Percentiles rank a stretch among this genome's conserved stretches.
Conservation (phyloP, 495 filamentous ascomycete genomes). For the Neurospora africana region DNA sequence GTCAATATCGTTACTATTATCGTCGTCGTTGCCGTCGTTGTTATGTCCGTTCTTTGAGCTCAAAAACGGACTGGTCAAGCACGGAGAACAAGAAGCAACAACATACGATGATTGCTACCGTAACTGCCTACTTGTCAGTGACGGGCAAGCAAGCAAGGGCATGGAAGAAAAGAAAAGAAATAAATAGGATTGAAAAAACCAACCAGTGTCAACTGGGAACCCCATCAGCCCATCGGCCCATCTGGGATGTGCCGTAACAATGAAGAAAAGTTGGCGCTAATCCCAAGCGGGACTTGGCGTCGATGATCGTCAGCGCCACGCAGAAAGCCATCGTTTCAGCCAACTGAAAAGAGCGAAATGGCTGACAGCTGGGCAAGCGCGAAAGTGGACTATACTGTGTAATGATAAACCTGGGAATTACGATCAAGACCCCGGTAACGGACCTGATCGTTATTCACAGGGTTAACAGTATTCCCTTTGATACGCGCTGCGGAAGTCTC, state of each 20-base stretch:
- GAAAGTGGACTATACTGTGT: background rate
- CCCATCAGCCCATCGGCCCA: background rate
- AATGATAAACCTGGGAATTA: too few species aligned
- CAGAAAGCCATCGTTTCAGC: constrained; percentile 12
- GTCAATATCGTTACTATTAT: background rate
- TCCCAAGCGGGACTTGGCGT: constrained; percentile 6
- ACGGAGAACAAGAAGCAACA: background rate
- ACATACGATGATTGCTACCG: background rate
- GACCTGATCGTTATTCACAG: too few species aligned
- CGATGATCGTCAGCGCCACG: constrained; percentile 19
- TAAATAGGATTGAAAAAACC: background rate
- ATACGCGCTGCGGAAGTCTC: background rate
- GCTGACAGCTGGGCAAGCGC: background rate
- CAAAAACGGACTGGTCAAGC: background rate
- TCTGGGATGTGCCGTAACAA: background rate
- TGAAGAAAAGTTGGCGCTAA: background rate
- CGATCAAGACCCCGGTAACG: too few species aligned
- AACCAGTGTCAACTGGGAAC: background rate
- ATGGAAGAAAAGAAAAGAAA: background rate
- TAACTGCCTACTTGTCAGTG: background rate
- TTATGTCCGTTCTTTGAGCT: background rate
- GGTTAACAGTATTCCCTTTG: background rate
- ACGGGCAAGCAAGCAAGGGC: background rate
- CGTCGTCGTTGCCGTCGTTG: background rate
- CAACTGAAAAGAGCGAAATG: background rate